Conservation (phyloP, 73 alveolate genomes). For the Halteria grandinella region DNA sequence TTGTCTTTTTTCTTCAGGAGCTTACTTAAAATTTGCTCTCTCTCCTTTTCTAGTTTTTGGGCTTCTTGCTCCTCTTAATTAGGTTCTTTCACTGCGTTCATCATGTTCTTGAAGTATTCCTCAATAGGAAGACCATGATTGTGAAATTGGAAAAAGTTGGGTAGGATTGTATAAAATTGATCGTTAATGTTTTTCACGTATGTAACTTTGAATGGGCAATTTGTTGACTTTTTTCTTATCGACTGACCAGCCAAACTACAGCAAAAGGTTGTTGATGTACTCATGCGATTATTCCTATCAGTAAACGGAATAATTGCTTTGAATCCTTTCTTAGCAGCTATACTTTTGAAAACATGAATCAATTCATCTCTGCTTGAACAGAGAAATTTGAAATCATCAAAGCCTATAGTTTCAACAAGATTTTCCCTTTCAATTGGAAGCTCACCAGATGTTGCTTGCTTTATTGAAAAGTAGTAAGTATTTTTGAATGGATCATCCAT, state of each 20-base stretch:
- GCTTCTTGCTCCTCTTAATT: neutral
- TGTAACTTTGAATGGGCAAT: conserved; percentile 38
- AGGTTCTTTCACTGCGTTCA: neutral
- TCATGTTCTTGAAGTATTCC: conserved; percentile 4
- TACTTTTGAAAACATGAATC: conserved; percentile 19
- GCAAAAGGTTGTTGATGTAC: conserved; percentile 23
- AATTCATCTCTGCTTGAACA: conserved; percentile 11
- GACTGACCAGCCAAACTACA: conserved; percentile 31
- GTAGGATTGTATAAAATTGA: neutral
- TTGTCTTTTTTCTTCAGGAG: neutral
- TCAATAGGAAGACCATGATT: conserved; percentile 26
- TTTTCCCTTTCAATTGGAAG: conserved; percentile 8
- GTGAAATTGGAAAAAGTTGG: neutral
- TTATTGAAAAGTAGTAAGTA: conserved; percentile 16
- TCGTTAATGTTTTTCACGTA: conserved; percentile 10
- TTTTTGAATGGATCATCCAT: conserved; percentile 1
- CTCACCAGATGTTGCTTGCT: conserved; percentile 30
- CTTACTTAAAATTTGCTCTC: neutral
- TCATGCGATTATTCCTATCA: conserved; percentile 29
- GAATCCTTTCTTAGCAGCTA: conserved; percentile 40
- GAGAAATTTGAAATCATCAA: neutral
- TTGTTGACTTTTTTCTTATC: conserved; percentile 32
- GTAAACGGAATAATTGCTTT: conserved; percentile 43
- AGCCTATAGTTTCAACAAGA: conserved; percentile 15
- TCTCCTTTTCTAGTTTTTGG: conserved; percentile 2